phyloP scores from a whole-genome alignment of 2,329 filamentous ascomycete genomes.

The Aspergillus tamarii region DNA sequence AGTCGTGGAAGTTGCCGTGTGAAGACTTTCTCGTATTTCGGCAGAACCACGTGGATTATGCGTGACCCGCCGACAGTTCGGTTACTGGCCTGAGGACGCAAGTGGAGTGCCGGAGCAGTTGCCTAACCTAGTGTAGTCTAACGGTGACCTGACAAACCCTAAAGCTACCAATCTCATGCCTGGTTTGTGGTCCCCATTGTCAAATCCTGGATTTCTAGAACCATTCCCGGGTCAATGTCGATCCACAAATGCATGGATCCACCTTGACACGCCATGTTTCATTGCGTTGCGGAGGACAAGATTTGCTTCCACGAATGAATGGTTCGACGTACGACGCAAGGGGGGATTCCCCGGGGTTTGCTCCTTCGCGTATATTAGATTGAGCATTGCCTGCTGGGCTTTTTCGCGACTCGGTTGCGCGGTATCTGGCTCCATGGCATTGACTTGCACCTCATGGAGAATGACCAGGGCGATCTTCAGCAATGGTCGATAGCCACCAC shows the following conservation, averaged over 20 bases:
- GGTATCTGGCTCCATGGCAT: background rate
- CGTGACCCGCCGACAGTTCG: background rate
- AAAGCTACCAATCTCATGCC: background rate
- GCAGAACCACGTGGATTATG: background rate
- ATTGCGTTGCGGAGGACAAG: background rate
- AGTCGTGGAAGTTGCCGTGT: background rate
- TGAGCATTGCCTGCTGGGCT: background rate
- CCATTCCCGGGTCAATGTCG: background rate
- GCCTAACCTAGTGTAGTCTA: background rate
- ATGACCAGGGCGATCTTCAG: slow-evolving; percentile 39
- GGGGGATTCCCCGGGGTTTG: background rate
- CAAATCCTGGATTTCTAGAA: background rate
- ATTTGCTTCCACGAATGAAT: background rate
- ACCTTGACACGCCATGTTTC: slow-evolving; percentile 1
- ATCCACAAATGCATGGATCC: background rate
- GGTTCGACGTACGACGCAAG: background rate
- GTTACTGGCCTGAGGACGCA: background rate
- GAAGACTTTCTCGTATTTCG: background rate
- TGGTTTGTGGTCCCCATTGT: background rate
- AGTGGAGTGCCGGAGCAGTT: slow-evolving; percentile 1
- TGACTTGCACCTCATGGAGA: slow-evolving; percentile 9
- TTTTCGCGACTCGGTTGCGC: background rate
- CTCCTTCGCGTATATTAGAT: background rate
- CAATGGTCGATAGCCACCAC: slow-evolving; percentile 49
- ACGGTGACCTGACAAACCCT: background rate